phyloP scores from a whole-genome alignment of 768 basidiomycete genomes.

The Cystofilobasidium macerans region DNA sequence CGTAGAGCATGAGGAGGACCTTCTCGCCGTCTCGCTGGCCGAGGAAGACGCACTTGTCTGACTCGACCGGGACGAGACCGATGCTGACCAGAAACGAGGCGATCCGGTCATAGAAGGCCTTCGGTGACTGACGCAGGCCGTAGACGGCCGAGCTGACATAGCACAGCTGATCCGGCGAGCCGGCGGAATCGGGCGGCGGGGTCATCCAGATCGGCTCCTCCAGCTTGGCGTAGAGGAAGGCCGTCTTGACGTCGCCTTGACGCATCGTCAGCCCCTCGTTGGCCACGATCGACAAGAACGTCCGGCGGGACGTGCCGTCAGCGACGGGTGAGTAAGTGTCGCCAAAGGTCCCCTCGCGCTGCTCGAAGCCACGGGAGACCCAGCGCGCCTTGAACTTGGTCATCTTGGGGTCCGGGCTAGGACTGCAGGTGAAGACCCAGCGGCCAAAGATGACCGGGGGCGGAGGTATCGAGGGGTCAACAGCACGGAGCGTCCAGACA shows the following conservation, averaged over 20 bases:
- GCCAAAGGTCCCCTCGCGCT: no score
- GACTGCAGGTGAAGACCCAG: no score
- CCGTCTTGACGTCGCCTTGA: not conserved
- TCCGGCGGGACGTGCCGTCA: no score
- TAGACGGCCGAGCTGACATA: not conserved
- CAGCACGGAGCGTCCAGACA: no score
- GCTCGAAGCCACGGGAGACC: no score
- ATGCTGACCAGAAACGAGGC: not conserved
- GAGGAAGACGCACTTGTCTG: not conserved
- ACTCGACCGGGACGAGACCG: not conserved
- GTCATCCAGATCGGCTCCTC: not conserved
- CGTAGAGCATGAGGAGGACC: constrained; percentile 1
- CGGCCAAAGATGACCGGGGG: no score
- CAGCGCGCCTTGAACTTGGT: no score
- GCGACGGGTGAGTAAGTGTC: no score
- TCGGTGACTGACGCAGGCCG: not conserved
- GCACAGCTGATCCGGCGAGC: not conserved
- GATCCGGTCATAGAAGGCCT: not conserved
- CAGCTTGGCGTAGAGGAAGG: not conserved
- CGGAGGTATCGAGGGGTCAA: no score
- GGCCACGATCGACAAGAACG: not conserved
- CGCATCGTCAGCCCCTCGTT: not conserved
- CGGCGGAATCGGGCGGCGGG: not conserved
- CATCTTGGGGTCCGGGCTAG: no score
- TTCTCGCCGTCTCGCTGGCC: not conserved